phyloP scores from a whole-genome alignment of 2,329 filamentous ascomycete genomes.

The Tolypocladium guangdongense region DNA sequence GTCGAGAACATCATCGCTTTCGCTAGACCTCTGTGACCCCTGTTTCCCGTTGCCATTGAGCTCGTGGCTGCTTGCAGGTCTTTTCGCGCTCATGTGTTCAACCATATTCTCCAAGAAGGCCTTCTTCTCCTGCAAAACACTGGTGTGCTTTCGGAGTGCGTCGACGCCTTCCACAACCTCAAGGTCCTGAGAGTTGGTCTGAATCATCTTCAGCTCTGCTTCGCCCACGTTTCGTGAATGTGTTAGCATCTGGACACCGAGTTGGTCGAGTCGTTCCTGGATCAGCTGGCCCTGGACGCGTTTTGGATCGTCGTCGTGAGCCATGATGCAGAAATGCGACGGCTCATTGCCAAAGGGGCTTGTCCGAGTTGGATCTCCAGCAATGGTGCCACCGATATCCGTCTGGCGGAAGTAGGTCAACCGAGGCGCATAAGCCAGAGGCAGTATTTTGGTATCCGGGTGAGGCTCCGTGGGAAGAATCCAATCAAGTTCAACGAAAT shows the following conservation, averaged over 20 bases:
- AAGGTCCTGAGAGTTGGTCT: slow-evolving; percentile 35
- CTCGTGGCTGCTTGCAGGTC: slow-evolving; percentile 17
- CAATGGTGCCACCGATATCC: slow-evolving; percentile 72
- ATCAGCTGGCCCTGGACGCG: slow-evolving; percentile 82
- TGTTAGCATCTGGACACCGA: slow-evolving; percentile 65
- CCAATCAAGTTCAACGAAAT: slow-evolving; percentile 97
- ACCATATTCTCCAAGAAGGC: slow-evolving; percentile 49
- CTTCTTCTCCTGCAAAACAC: slow-evolving; percentile 46
- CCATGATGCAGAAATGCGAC: slow-evolving; percentile 94
- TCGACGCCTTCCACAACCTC: slow-evolving; percentile 49
- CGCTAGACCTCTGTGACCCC: slow-evolving; percentile 28
- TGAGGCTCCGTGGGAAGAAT: slow-evolving; percentile 82
- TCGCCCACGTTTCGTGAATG: slow-evolving; percentile 67
- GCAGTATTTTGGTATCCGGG: slow-evolving; percentile 87
- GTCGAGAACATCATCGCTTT: slow-evolving; percentile 48
- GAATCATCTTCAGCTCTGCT: slow-evolving; percentile 56
- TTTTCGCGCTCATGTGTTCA: slow-evolving; percentile 32
- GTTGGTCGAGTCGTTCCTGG: slow-evolving; percentile 64
- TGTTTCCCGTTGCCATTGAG: slow-evolving; percentile 12
- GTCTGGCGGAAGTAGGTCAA: slow-evolving; percentile 97
- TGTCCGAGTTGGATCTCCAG: slow-evolving; percentile 68
- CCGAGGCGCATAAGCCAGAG: slow-evolving; percentile 82
- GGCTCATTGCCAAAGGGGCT: slow-evolving; percentile 90
- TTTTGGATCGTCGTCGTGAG: slow-evolving; percentile 76
- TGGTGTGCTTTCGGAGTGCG: slow-evolving; percentile 42